Base-by-base conservation (phyloP, 768 basidiomycete species). In the Gloeostereum incarnatum region DNA sequence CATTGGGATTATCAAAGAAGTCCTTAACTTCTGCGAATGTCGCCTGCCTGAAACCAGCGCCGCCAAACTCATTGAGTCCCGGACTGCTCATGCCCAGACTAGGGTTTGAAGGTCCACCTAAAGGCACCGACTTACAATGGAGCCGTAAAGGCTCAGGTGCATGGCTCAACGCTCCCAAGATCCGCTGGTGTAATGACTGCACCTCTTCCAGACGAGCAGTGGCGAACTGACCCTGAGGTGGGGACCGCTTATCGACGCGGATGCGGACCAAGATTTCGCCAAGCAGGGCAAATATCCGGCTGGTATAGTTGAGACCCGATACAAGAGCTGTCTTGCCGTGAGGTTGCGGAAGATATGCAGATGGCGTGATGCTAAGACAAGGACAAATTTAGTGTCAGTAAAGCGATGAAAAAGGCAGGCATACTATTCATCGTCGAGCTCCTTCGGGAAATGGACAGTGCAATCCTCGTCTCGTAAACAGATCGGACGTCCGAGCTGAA, bases 1-100 rank as follows among this genome's bases (percentile, higher is more conserved):
- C 87, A 45, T 89, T 84, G 9, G 91, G 90, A 49, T 93, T 87
- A 46, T 90, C 81, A 54, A 93, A 94, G 54, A 91, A 88, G 55
- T 89, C 83, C 53, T 84, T 85, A 45, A 94, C 81, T 58, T 91
- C 86, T 2, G 80, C 81, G 45, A 89, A 87, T 2, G 91, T 89
- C 6, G 80, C 79, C 57, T 87, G 81, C 22, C 79, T 67, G 65
- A 87, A 91, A 8, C 76, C 78, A 24, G 76, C 74, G 18, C 78
- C 81, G 5, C 77, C 73, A 44, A 69, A 80, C 44, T 84, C 82
- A 34, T 19, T n/a, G 19, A 9, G 10, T 4, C 11, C n/a, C 14
- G 16, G 4, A 34, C 21, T n/a, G 11, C 16, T 34, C 19, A 20
- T n/a, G 19, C n/a, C 11, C 13, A 17, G 33, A 9, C 33, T 34